Conservation (phyloP, 768 basidiomycete genomes). For the Daedaleopsis nitida region DNA sequence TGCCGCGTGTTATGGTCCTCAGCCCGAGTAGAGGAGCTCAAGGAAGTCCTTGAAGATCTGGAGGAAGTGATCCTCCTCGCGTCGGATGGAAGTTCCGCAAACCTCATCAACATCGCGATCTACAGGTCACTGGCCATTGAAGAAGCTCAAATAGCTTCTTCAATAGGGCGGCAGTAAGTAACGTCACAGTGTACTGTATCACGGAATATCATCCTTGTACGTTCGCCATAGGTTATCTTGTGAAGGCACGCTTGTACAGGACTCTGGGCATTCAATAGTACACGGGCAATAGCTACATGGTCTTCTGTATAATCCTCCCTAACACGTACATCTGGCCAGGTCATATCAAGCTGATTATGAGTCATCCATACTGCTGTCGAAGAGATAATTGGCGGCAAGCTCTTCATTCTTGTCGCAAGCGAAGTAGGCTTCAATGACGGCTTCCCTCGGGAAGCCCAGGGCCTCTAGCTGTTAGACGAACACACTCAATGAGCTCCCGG, state of each 20-base stretch:
- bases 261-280: constrained; percentile 5
- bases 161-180: no score
- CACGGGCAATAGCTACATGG: constrained; percentile 22
- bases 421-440: constrained; percentile 88
- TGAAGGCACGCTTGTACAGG: neutral
- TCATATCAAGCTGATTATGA: constrained; percentile 14
- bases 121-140: constrained; percentile 11
- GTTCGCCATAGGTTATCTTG: no score
- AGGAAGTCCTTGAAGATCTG: constrained; percentile 18
- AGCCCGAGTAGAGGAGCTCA: constrained; percentile 16
- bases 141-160: no score
- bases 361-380: constrained; percentile 70
- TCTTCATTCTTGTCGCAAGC: constrained; percentile 98
- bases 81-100: constrained; percentile 16
- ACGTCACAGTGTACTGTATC: no score
- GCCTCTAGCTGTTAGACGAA: constrained; percentile 64
- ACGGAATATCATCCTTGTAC: no score
- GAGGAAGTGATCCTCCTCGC: constrained; percentile 20
- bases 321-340: neutral
- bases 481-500: neutral
- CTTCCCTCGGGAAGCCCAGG: constrained; percentile 83
- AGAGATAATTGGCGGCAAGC: constrained; percentile 91
- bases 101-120: constrained; percentile 19
- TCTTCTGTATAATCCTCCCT: constrained; percentile 15
- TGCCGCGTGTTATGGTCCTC: constrained; percentile 17